phyloP scores from a whole-genome alignment of 371 early-diverging fungal species.

The Blyttiomyces sp. region DNA sequence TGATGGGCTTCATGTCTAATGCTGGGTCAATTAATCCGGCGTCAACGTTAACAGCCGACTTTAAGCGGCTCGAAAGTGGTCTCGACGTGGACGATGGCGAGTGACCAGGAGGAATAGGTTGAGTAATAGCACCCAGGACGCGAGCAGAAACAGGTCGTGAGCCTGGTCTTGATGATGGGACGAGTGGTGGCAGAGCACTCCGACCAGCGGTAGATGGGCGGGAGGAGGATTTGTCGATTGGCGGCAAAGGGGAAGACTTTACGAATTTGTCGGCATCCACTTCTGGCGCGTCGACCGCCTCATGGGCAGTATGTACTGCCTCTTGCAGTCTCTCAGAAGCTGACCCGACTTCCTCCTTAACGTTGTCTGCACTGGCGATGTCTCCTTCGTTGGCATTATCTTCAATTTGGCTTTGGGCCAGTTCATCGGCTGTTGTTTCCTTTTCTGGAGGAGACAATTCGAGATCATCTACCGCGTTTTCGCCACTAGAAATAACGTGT shows the following conservation, averaged over 20 bases:
- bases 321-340: background rate
- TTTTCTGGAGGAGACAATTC: background rate
- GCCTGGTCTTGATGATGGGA: constrained; percentile 1
- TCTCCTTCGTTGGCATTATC: background rate
- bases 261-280: background rate
- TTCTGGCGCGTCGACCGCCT: background rate
- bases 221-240: background rate
- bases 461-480: too few relatives aligned
- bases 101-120: too few relatives aligned
- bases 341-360: background rate
- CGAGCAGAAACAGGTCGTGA: constrained; percentile 12
- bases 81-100: too few relatives aligned
- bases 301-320: background rate
- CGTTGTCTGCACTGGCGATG: background rate
- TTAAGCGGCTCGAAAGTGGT: background rate
- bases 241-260: background rate
- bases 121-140: constrained; percentile 3
- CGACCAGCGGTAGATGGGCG: too few relatives aligned
- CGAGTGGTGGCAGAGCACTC: too few relatives aligned
- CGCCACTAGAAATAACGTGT: too few relatives aligned
- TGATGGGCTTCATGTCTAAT: background rate
- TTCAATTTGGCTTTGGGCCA: background rate
- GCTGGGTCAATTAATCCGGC: too few relatives aligned
- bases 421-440: background rate
- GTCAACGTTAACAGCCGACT: too few relatives aligned